Evolutionary conservation across 768 basidiomycete species (phyloP), one percentile per base, ranked within the genome.

Genomic region (Leccinellum luteum): DNA sequence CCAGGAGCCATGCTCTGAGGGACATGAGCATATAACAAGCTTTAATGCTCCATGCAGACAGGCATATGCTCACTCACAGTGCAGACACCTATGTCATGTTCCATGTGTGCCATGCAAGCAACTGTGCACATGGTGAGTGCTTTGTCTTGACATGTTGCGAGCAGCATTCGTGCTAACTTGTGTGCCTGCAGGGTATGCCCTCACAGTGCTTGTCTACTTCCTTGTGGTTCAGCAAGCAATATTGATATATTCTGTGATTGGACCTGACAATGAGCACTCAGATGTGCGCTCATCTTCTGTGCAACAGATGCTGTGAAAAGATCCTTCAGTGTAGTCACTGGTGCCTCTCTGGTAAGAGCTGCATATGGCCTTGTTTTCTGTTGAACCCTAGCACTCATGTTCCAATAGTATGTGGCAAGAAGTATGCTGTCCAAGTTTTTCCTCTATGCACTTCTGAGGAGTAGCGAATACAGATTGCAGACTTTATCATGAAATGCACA

Each of bases 261-360:
- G 12, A 55, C 43, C 3, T 43, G 50, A 38, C 30, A 28, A 27
- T 51, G 4, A 19, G 5, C 49, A 9, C 19, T 9, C 32, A 88
- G 87, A 76, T 85, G 21, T 90, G 89, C 66, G 74, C 81, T 3
- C 78, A 86, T 4, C 66, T 87, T 1, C 88, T 88, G 2, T 89
- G 87, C 60, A 83, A 89, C 58, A 54, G 68, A 48, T 78, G 76
- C 0, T 90, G 88, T 56, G 60, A 69, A 14, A 74, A 74, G 13
- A n/a, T 52, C 0, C 75, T 90, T 12, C 2, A 41, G 6, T 90
- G 88, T 65, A 85, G 86, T 10, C 87, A 89, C 66, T 74, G 62
- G 34, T 90, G 89, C 60, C 84, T 86, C 15, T 89, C 87, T 34
- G 80, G 87, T 88, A 64, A 51, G 76, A 13, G 6, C 30, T 17